Conservation (phyloP, 179 eudicot genomes). For the Corrigiola litoralis region DNA sequence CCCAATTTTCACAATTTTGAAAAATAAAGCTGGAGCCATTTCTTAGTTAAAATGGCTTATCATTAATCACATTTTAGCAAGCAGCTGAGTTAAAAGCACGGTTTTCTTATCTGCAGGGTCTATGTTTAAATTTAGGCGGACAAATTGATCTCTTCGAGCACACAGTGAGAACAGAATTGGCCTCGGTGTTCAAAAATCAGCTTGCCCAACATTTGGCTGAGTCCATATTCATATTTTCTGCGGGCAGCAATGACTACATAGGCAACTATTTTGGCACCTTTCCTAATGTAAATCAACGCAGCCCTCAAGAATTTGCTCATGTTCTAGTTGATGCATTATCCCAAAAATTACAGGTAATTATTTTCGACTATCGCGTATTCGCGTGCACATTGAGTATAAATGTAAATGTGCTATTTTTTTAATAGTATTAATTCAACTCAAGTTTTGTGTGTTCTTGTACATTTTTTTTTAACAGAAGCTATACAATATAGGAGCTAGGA, state of each 20-base stretch:
- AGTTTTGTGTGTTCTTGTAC: not conserved
- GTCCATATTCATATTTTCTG: conserved; percentile 39
- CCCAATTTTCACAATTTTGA: too few species aligned
- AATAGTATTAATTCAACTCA: not conserved
- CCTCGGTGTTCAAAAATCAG: not conserved
- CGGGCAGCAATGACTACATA: conserved; percentile 60
- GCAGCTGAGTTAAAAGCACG: too few species aligned
- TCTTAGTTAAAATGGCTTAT: too few species aligned
- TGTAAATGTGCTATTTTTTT: not conserved
- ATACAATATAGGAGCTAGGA: conserved; percentile 53
- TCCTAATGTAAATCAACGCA: conserved; percentile 8
- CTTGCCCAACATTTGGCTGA: conserved; percentile 35
- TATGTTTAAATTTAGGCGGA: conserved; percentile 19
- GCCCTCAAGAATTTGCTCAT: conserved; percentile 39
- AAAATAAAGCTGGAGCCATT: too few species aligned
- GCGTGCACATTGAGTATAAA: not conserved
- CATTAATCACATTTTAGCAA: too few species aligned
- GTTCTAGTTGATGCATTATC: conserved; percentile 40
- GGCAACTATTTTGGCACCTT: conserved; percentile 35
- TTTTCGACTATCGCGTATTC: not conserved
- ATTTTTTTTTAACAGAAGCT: conserved; percentile 28
- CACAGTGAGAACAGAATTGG: conserved; percentile 27
- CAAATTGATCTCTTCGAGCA: conserved; percentile 37
- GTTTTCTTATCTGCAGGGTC: not conserved
- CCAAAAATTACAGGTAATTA: conserved; percentile 37